Evolutionary conservation across 2,329 filamentous ascomycete genomes (phyloP), one percentile per base, ranked within the genome.

Genomic region (Alternaria angustiovoidea): DNA sequence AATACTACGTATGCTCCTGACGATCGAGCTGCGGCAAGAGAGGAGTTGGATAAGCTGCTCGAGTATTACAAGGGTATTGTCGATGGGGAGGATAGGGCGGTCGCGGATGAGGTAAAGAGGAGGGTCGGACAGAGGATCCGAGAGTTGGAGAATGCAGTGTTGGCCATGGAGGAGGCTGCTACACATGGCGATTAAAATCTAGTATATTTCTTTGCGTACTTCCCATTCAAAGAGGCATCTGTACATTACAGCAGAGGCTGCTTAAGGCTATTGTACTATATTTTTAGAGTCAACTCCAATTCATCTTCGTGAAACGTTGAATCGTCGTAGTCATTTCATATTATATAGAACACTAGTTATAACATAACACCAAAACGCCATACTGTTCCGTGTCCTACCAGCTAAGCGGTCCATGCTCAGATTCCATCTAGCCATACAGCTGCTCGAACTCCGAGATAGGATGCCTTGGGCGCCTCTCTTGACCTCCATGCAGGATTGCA

Each of bases 1-100:
- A 82, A 83, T 58, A 84, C 83, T 11, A 81, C 85, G 32, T 87
- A 87, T 72, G 85, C 85, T 2, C 78, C 81, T 18, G 84, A 84
- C 26, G 85, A 87, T 62, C 76, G 85, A 5, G 81, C 80, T 18
- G 84, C 84, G 24, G 84, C 85, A 32, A 70, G 82, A 11, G 84
- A 85, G 69, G 85, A 85, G 64, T 66, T 87, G 55, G 79, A 80
- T 41, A 80, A 77, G 62, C 75, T 87, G 54, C 76, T 85, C 61
- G 78, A 80, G 51, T 82, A 79, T 11, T 87, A 83, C 59, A 74
- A 76, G 36, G 73, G 72, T 18, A 77, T 82, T 1, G 64, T 85
- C 5, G 78, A 68, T 42, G 79, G 80, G 7, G 62, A 68, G 28
- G 77, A 81, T 67, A 65, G 70, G 14, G 78, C 79, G 34, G 70